phyloP scores from a whole-genome alignment of 257 asterid species.

The Ilex asprella region DNA sequence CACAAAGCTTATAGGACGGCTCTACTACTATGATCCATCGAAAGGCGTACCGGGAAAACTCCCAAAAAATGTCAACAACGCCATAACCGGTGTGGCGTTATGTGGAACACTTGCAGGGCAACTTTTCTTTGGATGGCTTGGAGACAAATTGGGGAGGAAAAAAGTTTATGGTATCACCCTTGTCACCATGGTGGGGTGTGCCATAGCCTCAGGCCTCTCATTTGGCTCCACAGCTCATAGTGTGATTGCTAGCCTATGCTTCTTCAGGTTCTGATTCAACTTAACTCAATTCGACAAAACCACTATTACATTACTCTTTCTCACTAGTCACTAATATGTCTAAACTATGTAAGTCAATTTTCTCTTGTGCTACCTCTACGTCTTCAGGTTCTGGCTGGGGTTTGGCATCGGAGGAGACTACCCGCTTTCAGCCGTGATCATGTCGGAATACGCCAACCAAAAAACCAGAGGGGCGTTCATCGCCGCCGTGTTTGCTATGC shows the following conservation, averaged over 20 bases:
- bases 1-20: background rate
- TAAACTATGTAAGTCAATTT: no score
- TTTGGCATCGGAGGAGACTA: background rate
- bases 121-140: background rate
- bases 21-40: background rate
- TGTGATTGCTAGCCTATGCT: background rate
- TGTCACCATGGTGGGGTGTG: background rate
- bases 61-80: background rate
- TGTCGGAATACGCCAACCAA: constrained; percentile 3
- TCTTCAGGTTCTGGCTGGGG: background rate
- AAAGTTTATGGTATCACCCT: background rate
- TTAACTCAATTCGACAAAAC: no score
- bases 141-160: background rate
- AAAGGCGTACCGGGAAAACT: background rate
- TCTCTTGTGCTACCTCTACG: no score
- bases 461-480: constrained; percentile 1
- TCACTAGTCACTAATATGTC: no score
- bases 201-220: background rate
- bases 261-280: background rate
- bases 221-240: background rate
- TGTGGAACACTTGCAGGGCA: background rate
- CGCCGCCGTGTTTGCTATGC: background rate
- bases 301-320: no score
- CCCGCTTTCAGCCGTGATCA: background rate
- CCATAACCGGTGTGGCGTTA: constrained; percentile 2